Conservation (phyloP, 2,329 filamentous ascomycete genomes). For the Penicillium sp. region DNA sequence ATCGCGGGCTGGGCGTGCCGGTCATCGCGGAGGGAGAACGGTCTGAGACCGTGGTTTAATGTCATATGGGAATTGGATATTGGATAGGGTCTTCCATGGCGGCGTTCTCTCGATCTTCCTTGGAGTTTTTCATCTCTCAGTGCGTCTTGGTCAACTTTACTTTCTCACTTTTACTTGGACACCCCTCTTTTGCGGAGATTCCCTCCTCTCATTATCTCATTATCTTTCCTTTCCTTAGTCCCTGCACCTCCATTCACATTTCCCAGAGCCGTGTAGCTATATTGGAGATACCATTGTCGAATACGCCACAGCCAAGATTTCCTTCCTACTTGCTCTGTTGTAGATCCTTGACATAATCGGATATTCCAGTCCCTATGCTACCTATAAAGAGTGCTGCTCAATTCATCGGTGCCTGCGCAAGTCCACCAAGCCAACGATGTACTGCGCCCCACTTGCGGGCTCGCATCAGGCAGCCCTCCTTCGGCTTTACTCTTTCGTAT, state of each 20-base stretch:
- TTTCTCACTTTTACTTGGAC: conserved; percentile 15
- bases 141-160: conserved; percentile 3
- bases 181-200: conserved; percentile 19
- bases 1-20: conserved; percentile 79
- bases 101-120: conserved; percentile 11
- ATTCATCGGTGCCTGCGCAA: conserved; percentile 4
- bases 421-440: conserved; percentile 12
- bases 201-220: conserved; percentile 5
- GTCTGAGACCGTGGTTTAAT: conserved; percentile 72
- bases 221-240: conserved; percentile 7
- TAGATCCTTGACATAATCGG: background rate
- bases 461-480: conserved; percentile 20
- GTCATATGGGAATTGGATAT: conserved; percentile 18
- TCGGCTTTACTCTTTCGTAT: background rate
- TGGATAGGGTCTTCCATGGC: conserved; percentile 12
- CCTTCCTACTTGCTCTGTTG: background rate
- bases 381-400: background rate
- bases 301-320: conserved; percentile 4
- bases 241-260: background rate
- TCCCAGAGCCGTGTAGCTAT: conserved; percentile 21
- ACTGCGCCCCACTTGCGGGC: conserved; percentile 25
- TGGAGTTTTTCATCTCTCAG: conserved; percentile 15
- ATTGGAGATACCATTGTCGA: conserved; percentile 29
- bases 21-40: conserved; percentile 85
- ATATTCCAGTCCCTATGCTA: background rate